A percentile compares a stretch with the other conserved stretches of the same genome.
phyloP scores from a whole-genome alignment of 2,329 filamentous ascomycete genomes.

The Ceratocystis destructans region DNA sequence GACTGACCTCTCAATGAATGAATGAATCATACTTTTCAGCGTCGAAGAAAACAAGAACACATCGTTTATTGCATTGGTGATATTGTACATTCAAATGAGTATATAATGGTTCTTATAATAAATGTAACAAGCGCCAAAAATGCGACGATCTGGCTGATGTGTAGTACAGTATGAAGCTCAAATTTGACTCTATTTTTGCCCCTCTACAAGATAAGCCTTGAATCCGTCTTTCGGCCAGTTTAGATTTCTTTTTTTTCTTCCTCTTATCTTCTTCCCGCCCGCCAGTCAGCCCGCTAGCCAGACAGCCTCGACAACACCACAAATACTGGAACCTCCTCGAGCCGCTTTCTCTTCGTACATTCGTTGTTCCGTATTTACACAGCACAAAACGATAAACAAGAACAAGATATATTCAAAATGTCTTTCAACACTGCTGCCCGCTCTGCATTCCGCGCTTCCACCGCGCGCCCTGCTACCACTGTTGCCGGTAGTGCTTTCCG shows the following conservation, averaged over 20 bases:
- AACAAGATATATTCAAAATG: conserved; percentile 26
- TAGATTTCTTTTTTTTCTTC: neutral
- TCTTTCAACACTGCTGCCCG: conserved; percentile 28
- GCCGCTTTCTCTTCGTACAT: neutral
- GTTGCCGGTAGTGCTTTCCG: conserved; percentile 29
- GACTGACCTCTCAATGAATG: too few relatives aligned
- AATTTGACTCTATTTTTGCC: neutral
- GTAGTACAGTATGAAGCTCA: neutral
- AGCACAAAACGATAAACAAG: conserved; percentile 18
- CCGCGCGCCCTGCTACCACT: conserved; percentile 33
- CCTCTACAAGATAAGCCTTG: neutral
- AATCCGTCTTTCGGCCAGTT: neutral
- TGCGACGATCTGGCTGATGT: neutral
- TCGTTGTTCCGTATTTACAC: neutral
- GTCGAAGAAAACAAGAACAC: too few relatives aligned
- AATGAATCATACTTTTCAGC: too few relatives aligned
- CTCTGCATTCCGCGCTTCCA: conserved; percentile 37
- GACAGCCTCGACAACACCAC: neutral
- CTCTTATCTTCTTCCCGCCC: neutral
- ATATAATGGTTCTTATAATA: too few relatives aligned
- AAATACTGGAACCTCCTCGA: neutral
- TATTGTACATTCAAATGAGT: too few relatives aligned
- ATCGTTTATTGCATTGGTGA: too few relatives aligned
- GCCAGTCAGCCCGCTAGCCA: neutral
- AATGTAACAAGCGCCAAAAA: too few relatives aligned